Evolutionary conservation across 2,329 filamentous ascomycete genomes (phyloP).

Genomic region (Neurospora crassa): DNA sequence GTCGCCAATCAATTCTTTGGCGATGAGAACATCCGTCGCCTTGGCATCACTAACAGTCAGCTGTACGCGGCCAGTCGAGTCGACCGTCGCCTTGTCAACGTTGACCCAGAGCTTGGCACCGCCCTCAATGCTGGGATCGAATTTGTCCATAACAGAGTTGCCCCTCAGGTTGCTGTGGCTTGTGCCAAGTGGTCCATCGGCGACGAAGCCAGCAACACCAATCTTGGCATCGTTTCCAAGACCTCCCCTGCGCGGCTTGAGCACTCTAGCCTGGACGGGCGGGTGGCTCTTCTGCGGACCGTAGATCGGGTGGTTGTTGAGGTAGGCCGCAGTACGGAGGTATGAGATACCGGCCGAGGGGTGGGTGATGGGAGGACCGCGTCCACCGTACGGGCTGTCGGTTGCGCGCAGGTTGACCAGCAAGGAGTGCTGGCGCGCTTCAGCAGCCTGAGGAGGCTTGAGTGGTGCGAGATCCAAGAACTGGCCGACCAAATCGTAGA

Average conservation of each 20-base stretch:
- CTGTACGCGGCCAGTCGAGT: conserved; percentile 40
- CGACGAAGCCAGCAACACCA: conserved; percentile 47
- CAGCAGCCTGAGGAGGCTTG: conserved; percentile 18
- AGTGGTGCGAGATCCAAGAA: conserved; percentile 55
- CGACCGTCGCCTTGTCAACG: conserved; percentile 32
- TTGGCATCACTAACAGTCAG: conserved; percentile 32
- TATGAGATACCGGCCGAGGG: conserved; percentile 55
- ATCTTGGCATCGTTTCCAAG: conserved; percentile 30
- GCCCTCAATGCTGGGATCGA: conserved; percentile 39
- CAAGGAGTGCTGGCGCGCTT: conserved; percentile 4
- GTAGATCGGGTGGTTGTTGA: conserved; percentile 52
- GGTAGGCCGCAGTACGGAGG: conserved; percentile 42
- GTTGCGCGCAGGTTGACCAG: conserved; percentile 16
- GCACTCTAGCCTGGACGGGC: conserved; percentile 40
- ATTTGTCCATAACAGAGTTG: conserved; percentile 9
- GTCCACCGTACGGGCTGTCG: conserved; percentile 36
- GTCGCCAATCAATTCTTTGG: conserved; percentile 34
- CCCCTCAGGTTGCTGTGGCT: conserved; percentile 29
- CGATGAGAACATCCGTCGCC: conserved; percentile 31
- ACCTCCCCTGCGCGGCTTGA: conserved; percentile 30
- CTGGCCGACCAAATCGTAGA: conserved; percentile 46
- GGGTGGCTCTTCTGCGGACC: conserved; percentile 44
- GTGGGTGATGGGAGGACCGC: conserved; percentile 50
- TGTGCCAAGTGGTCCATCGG: conserved; percentile 31
- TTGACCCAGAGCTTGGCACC: conserved; percentile 46